Evolutionary conservation across 2,329 filamentous ascomycete genomes (phyloP).

Genomic region (Neopestalotiopsis sp.): DNA sequence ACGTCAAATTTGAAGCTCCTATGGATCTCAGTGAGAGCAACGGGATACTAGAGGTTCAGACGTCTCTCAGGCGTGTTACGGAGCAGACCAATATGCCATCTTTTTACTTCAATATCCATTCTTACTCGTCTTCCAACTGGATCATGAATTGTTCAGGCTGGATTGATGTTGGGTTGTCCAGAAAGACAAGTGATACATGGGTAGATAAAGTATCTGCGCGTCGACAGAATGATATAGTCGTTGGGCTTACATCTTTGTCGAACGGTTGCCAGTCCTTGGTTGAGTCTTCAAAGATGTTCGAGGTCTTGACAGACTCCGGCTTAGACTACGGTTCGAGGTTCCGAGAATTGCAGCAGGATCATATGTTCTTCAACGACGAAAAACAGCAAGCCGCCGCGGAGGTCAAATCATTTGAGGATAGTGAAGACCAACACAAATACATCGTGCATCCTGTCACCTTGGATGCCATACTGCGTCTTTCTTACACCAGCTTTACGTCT

Average conservation of each 20-base stretch:
- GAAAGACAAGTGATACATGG: not conserved
- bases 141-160: not conserved
- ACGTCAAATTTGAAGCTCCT: conserved; percentile 25
- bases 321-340: not conserved
- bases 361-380: not conserved
- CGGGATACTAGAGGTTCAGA: conserved; percentile 19
- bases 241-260: not conserved
- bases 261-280: not conserved
- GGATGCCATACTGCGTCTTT: conserved; percentile 23
- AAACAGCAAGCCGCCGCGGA: conserved; percentile 7
- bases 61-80: conserved; percentile 18
- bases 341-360: not conserved
- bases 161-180: not conserved
- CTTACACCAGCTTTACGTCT: not conserved
- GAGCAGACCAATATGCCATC: not conserved
- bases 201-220: too few relatives aligned
- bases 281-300: not conserved
- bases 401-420: conserved; percentile 22
- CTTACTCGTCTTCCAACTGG: conserved; percentile 25
- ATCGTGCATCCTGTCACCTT: conserved; percentile 26
- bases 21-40: conserved; percentile 20
- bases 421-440: conserved; percentile 18
- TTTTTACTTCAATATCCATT: conserved; percentile 20
- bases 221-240: not conserved
- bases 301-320: not conserved